Evolutionary conservation across 202 grass and related monocot species (phyloP).

Genomic region (Miscanthus sacchariflorus): DNA sequence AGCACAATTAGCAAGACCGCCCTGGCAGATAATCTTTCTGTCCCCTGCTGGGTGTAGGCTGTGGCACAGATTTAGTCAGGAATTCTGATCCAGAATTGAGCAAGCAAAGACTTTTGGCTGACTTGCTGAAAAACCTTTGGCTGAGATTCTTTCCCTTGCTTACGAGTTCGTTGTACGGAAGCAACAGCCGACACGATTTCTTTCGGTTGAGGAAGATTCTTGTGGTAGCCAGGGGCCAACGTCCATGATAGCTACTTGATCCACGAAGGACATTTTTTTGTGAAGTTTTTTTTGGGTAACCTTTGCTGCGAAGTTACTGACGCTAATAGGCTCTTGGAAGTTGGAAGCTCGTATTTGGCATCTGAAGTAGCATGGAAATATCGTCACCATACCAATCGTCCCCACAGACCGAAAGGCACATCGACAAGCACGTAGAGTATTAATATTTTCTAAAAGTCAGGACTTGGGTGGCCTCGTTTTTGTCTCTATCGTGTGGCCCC

Average conservation of each 20-base stretch:
- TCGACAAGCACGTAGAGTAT: neutral
- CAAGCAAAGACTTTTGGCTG: neutral
- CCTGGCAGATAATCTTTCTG: no score
- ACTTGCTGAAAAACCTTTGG: neutral
- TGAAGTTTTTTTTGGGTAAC: neutral
- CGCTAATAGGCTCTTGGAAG: neutral
- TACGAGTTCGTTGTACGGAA: neutral
- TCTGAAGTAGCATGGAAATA: neutral
- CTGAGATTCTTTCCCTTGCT: neutral
- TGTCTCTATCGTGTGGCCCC: neutral
- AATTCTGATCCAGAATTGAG: neutral
- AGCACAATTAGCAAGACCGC: neutral
- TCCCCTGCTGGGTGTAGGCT: no score
- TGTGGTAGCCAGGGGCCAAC: neutral
- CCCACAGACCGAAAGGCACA: conserved; percentile 1
- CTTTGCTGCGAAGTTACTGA: neutral
- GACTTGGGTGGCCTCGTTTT: neutral
- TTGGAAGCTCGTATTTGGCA: conserved; percentile 2
- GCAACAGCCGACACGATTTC: neutral
- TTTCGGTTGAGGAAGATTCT: neutral
- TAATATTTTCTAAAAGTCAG: no score
- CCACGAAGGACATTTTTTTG: neutral
- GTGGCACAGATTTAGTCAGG: neutral
- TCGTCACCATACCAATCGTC: neutral
- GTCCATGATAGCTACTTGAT: neutral